Evolutionary conservation across 2,329 filamentous ascomycete genomes (phyloP).

Genomic region (Talaromyces rugulosus): DNA sequence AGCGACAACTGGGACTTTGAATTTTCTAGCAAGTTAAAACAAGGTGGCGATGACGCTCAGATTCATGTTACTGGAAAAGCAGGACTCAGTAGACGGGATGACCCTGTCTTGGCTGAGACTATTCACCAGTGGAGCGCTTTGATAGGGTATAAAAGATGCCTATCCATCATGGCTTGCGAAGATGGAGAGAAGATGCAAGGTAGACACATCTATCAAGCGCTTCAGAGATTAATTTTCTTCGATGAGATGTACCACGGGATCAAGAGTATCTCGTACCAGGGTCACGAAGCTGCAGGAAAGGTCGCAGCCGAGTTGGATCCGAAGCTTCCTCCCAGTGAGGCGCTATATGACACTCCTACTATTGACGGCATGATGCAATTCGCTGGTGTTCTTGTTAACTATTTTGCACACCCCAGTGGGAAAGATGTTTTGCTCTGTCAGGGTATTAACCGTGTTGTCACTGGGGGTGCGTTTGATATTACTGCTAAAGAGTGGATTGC

Average conservation of each 20-base stretch:
- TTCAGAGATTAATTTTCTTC: constrained; percentile 6
- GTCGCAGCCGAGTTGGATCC: constrained; percentile 9
- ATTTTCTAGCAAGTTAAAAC: constrained; percentile 6
- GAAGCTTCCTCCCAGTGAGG: constrained; percentile 6
- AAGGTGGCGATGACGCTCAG: background rate
- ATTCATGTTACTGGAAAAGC: constrained; percentile 5
- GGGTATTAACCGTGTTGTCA: constrained; percentile 3
- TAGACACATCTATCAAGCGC: constrained; percentile 8
- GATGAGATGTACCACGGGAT: constrained; percentile 14
- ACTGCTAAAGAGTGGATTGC: constrained; percentile 4
- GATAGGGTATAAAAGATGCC: constrained; percentile 8
- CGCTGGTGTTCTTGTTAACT: constrained; percentile 27
- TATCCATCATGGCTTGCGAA: constrained; percentile 3
- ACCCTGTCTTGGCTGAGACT: constrained; percentile 7
- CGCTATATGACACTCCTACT: constrained; percentile 18
- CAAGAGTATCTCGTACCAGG: constrained; percentile 15
- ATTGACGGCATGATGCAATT: constrained; percentile 29
- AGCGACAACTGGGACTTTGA: constrained; percentile 1
- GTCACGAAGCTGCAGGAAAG: constrained; percentile 17
- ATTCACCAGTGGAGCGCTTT: constrained; percentile 9
- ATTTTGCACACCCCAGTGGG: constrained; percentile 15
- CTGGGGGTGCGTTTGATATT: constrained; percentile 2
- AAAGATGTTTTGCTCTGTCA: constrained; percentile 6
- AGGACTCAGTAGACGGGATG: constrained; percentile 3
- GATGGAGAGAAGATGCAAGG: constrained; percentile 11